Percentiles rank a stretch among this genome's conserved stretches.
Conservation (phyloP, 208 protist species). For the Acanthamoeba castellanii region DNA sequence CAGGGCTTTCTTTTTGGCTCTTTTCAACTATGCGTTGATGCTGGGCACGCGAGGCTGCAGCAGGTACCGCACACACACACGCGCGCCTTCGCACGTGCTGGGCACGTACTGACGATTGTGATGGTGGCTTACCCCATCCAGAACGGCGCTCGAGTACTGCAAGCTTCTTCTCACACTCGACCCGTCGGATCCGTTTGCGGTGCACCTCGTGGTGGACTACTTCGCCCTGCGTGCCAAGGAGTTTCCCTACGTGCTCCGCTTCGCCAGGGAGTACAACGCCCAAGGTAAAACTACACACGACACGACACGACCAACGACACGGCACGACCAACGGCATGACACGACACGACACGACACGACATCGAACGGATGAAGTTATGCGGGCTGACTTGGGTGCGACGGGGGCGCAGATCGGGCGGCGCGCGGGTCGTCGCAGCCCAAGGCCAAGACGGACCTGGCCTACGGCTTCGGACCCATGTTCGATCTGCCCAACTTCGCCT, state of each 20-base stretch:
- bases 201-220: constrained; percentile 45
- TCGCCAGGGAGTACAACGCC: constrained; percentile 32
- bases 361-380: too few relatives aligned
- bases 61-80: background rate
- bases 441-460: constrained; percentile 35
- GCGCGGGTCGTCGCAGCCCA: background rate
- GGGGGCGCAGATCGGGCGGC: background rate
- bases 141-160: constrained; percentile 61
- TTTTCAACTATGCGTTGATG: constrained; percentile 58
- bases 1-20: constrained; percentile 42
- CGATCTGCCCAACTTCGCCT: constrained; percentile 65
- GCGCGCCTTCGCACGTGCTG: background rate
- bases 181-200: constrained; percentile 50
- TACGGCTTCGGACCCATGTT: constrained; percentile 53
- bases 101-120: background rate
- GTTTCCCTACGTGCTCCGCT: constrained; percentile 30
- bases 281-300: background rate
- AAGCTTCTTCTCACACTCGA: constrained; percentile 65
- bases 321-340: too few relatives aligned
- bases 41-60: constrained; percentile 65
- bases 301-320: too few relatives aligned
- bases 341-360: too few relatives aligned
- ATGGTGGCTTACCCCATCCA: background rate
- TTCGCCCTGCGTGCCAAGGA: constrained; percentile 41
- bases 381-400: background rate